Percentiles rank a stretch among this genome's conserved stretches.
These are phyloP conservation scores for Botrytis fabae DNA, from an alignment of 2,329 filamentous ascomycete species.

Conservation along the genomic window DNA sequence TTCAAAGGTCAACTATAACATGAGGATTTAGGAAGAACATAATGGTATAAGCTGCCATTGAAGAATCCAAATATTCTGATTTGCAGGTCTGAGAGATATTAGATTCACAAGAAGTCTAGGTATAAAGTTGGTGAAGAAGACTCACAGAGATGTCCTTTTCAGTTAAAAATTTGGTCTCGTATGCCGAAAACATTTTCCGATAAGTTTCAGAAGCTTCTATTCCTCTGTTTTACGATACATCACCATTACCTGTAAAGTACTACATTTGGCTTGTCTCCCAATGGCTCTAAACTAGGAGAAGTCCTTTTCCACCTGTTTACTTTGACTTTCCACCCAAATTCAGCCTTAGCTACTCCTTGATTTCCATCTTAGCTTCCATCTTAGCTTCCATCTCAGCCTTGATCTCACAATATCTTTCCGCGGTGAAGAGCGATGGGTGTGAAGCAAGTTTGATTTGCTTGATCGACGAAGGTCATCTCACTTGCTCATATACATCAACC, in stretches of 20 bases:
- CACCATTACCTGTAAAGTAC: not conserved
- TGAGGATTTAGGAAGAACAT: not conserved
- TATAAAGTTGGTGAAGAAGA: not conserved
- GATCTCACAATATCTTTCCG: conserved; percentile 9
- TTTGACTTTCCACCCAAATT: conserved; percentile 10
- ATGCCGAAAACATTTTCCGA: not conserved
- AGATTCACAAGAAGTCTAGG: not conserved
- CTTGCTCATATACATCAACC: conserved; percentile 16
- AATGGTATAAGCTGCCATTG: not conserved
- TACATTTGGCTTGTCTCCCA: not conserved
- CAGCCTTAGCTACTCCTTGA: not conserved
- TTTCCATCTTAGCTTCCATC: not conserved
- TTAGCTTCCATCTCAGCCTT: conserved; percentile 4
- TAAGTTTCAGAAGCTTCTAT: not conserved
- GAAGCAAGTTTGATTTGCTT: conserved; percentile 12
- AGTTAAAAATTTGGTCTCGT: not conserved
- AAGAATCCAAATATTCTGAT: not conserved
- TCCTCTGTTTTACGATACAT: not conserved
- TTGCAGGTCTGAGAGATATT: not conserved
- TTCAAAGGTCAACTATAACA: too few relatives aligned
- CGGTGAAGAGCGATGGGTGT: conserved; percentile 16
- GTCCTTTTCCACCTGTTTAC: conserved; percentile 16
- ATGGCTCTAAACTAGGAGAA: not conserved
- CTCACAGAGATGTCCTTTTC: not conserved
- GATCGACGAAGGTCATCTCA: conserved; percentile 1